These are phyloP conservation scores for Erodium trifolium DNA, from an alignment of 441 rosid genomes.

Conservation along the genomic window DNA sequence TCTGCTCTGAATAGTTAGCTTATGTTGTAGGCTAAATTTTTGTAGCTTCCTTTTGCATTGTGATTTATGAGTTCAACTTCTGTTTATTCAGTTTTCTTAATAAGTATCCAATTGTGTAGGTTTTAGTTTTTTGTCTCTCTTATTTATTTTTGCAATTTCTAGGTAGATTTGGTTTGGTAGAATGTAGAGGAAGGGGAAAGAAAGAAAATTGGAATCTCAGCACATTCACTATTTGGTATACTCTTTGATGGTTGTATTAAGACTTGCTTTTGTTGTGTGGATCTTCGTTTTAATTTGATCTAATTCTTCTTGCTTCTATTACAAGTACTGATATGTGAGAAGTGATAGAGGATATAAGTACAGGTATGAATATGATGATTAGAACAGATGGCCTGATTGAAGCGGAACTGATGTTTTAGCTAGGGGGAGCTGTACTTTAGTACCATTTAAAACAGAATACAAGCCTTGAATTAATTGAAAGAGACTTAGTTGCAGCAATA, in stretches of 20 bases:
- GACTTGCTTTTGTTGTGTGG: neutral
- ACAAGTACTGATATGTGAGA: neutral
- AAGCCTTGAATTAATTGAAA: neutral
- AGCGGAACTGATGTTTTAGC: neutral
- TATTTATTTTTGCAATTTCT: neutral
- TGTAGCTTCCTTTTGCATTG: neutral
- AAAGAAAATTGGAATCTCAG: neutral
- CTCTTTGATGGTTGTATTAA: neutral
- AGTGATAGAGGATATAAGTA: conserved; percentile 1
- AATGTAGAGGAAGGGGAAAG: neutral
- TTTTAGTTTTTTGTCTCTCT: neutral
- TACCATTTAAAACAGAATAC: neutral
- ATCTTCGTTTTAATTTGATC: neutral
- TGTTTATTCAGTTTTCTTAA: too few relatives aligned
- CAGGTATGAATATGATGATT: neutral
- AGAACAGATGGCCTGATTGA: neutral
- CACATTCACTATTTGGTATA: neutral
- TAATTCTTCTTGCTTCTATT: neutral
- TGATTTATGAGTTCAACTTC: neutral
- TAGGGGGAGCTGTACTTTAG: neutral
- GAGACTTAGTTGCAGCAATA: neutral
- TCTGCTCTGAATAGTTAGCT: neutral
- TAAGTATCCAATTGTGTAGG: neutral
- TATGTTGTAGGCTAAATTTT: neutral
- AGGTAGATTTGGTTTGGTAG: conserved; percentile 4